Evolutionary conservation across 2,329 filamentous ascomycete genomes (phyloP).

Genomic region (Bertia moriformis): DNA sequence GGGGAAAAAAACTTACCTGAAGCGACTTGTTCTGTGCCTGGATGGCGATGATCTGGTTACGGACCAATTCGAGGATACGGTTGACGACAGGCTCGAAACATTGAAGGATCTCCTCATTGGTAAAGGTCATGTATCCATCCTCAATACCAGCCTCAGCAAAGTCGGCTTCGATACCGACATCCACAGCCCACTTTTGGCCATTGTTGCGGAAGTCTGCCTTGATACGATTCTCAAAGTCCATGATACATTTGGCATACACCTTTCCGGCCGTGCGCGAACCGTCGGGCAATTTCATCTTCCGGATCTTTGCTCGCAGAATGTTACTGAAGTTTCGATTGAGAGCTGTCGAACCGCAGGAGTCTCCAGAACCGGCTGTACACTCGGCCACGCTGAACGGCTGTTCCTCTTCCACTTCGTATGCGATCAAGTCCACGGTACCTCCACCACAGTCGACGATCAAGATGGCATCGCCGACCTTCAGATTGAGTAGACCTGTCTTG

Average conservation of each 20-base stretch:
- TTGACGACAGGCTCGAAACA: constrained; percentile 98
- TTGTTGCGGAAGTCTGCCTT: constrained; percentile 99
- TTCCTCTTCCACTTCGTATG: constrained; percentile 96
- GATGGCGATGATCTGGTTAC: constrained; percentile 97
- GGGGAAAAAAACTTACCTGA: neutral
- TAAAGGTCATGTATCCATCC: constrained; percentile 99
- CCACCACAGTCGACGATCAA: constrained; percentile 96
- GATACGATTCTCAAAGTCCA: constrained; percentile 99
- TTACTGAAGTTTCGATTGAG: constrained; percentile 98
- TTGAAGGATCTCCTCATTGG: constrained; percentile 95
- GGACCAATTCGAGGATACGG: constrained; percentile 83
- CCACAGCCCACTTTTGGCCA: constrained; percentile 96
- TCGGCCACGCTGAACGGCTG: constrained; percentile 93
- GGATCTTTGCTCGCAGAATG: constrained; percentile 90
- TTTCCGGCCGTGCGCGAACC: constrained; percentile 94
- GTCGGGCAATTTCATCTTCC: constrained; percentile 97
- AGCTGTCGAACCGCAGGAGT: constrained; percentile 95
- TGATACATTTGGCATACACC: constrained; percentile 98
- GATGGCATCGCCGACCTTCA: constrained; percentile 97
- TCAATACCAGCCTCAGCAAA: constrained; percentile 96
- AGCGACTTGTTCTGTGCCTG: constrained; percentile 88
- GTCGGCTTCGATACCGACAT: constrained; percentile 95
- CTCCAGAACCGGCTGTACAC: constrained; percentile 91
- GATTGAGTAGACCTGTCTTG: constrained; percentile 85
- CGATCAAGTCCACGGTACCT: constrained; percentile 96